Evolutionary conservation across 2,329 filamentous ascomycete species (phyloP).

Genomic region (Aaosphaeria arxii): DNA sequence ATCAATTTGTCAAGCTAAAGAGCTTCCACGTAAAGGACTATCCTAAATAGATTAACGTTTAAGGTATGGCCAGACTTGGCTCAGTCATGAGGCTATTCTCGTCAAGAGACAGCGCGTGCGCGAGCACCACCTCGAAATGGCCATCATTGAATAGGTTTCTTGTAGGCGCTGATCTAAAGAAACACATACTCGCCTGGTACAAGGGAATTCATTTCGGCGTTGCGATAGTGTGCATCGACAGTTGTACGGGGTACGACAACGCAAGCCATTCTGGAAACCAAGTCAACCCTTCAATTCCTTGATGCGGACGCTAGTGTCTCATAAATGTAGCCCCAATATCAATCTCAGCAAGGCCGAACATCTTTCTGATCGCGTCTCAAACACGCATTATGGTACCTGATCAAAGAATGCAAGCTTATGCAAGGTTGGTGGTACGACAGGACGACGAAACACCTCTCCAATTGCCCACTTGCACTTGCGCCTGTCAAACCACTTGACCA

Average conservation of each 20-base stretch:
- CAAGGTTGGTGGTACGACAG: conserved; percentile 26
- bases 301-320: conserved; percentile 20
- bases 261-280: background rate
- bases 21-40: conserved; percentile 89
- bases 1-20: conserved; percentile 95
- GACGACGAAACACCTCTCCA: conserved; percentile 5
- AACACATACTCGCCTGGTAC: background rate
- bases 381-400: conserved; percentile 24
- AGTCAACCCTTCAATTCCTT: conserved; percentile 8
- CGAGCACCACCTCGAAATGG: no score
- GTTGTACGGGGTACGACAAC: conserved; percentile 1
- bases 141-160: no score
- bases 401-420: conserved; percentile 26
- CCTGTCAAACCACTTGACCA: background rate
- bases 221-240: no score
- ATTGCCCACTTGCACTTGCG: conserved; percentile 9
- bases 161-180: no score
- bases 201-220: no score
- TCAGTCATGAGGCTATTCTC: background rate
- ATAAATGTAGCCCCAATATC: conserved; percentile 14
- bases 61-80: conserved; percentile 7
- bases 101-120: background rate
- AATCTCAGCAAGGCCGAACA: conserved; percentile 14
- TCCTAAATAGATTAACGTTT: conserved; percentile 46
- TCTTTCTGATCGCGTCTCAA: conserved; percentile 12